phyloP scores from a whole-genome alignment of 805 yeast genomes.

The baker's yeast (Saccharomyces cerevisiae) region DNA sequence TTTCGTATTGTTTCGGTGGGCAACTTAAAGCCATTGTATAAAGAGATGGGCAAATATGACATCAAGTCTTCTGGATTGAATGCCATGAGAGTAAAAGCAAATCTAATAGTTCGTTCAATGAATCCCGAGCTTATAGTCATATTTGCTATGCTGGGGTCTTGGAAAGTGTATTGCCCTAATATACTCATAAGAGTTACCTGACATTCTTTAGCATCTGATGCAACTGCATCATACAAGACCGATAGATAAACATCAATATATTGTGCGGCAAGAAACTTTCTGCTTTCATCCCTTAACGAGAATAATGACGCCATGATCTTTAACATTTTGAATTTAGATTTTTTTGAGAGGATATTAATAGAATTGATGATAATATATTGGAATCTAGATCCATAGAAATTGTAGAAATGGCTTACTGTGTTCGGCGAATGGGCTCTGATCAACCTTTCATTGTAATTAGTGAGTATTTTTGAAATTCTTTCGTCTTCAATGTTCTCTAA shows the following conservation, averaged over 20 bases:
- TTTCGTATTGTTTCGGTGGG: constrained; percentile 25
- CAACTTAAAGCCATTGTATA: constrained; percentile 19
- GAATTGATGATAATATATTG: constrained; percentile 31
- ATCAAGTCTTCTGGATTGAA: constrained; percentile 20
- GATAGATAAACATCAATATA: constrained; percentile 79
- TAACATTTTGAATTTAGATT: constrained; percentile 13
- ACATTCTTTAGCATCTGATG: constrained; percentile 18
- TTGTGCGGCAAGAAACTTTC: constrained; percentile 49
- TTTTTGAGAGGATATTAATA: constrained; percentile 12
- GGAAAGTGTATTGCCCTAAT: constrained; percentile 27
- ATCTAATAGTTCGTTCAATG: constrained; percentile 23
- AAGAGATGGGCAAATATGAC: constrained; percentile 19
- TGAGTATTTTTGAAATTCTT: constrained; percentile 10
- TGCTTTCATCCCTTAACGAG: constrained; percentile 36
- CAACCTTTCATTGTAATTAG: constrained; percentile 19
- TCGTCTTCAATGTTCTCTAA: constrained; percentile 14
- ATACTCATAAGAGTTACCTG: constrained; percentile 21
- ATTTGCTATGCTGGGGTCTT: constrained; percentile 25
- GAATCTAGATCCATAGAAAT: constrained; percentile 36
- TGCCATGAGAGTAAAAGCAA: constrained; percentile 25
- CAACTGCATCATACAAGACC: constrained; percentile 21
- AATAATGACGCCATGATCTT: constrained; percentile 19
- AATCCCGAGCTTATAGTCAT: constrained; percentile 21
- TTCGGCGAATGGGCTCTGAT: constrained; percentile 10
- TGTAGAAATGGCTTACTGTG: constrained; percentile 11